Percentiles rank a stretch among this genome's conserved stretches.
phyloP scores from a whole-genome alignment of 2,329 filamentous ascomycete species.

The Ustulina deusta region DNA sequence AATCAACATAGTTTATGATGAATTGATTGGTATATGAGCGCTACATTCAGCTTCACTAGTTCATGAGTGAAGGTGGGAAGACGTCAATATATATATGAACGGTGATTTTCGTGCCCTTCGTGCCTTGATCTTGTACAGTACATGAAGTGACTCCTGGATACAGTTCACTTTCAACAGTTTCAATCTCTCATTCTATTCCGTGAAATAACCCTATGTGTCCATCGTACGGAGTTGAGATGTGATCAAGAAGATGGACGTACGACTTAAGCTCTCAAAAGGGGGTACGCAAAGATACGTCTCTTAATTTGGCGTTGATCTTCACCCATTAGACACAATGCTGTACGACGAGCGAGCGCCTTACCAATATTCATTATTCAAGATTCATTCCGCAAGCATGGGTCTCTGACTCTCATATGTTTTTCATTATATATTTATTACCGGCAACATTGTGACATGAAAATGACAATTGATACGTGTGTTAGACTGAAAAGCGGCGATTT shows the following conservation, averaged over 20 bases:
- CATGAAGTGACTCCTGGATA: no score
- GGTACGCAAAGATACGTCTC: no score
- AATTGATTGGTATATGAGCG: no score
- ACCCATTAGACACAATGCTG: not conserved
- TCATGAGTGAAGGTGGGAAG: no score
- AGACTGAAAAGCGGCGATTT: no score
- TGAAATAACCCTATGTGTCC: not conserved
- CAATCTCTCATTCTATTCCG: not conserved
- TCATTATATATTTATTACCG: not conserved
- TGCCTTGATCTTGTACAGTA: no score
- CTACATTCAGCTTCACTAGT: no score
- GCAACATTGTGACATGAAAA: not conserved
- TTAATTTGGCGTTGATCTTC: not conserved
- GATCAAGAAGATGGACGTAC: not conserved
- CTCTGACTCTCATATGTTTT: not conserved
- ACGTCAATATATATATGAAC: no score
- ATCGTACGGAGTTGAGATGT: not conserved
- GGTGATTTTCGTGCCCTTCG: no score
- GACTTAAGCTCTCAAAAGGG: not conserved
- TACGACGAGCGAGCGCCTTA: not conserved
- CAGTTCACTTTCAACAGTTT: no score
- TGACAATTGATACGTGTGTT: not conserved
- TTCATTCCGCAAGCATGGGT: not conserved
- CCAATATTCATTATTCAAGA: not conserved
- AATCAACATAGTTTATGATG: no score